Percentiles rank a stretch among this genome's conserved stretches.
Conservation (phyloP, 108 stramenopile species). For the Cyclotella sp. region DNA sequence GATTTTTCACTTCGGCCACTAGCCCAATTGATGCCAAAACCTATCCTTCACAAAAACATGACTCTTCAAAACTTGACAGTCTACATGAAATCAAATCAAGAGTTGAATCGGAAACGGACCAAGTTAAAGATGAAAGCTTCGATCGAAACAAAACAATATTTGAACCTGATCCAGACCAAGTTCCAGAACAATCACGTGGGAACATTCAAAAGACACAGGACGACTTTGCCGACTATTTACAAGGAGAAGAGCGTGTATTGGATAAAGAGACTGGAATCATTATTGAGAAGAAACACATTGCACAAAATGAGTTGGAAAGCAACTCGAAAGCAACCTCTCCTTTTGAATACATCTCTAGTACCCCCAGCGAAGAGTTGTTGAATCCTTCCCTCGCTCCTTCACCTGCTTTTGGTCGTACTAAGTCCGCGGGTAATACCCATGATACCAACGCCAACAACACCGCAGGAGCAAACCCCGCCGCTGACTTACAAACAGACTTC, state of each 20-base stretch:
- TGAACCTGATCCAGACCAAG: not conserved
- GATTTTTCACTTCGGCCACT: not conserved
- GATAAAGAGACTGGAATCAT: constrained; percentile 1
- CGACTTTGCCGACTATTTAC: constrained; percentile 45
- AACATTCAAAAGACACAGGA: constrained; percentile 36
- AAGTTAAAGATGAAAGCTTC: constrained; percentile 1
- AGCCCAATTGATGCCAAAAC: not conserved
- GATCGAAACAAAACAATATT: not conserved
- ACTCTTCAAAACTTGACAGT: not conserved
- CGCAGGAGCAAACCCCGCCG: too few species aligned
- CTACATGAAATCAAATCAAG: not conserved
- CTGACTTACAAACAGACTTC: too few species aligned
- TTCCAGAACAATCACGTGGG: not conserved
- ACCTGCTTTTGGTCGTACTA: not conserved
- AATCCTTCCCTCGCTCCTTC: not conserved
- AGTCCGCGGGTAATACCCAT: not conserved
- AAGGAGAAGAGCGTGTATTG: constrained; percentile 15
- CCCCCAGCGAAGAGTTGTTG: not conserved
- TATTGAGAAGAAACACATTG: not conserved
- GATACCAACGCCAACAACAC: not conserved
- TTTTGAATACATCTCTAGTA: not conserved
- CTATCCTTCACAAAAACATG: not conserved
- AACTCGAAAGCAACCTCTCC: not conserved
- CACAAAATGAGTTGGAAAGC: not conserved
- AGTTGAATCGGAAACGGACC: not conserved